A percentile compares a stretch with the other conserved stretches of the same genome.
phyloP scores from a whole-genome alignment of 2,329 filamentous ascomycete species.

The Sclerotinia borealis region DNA sequence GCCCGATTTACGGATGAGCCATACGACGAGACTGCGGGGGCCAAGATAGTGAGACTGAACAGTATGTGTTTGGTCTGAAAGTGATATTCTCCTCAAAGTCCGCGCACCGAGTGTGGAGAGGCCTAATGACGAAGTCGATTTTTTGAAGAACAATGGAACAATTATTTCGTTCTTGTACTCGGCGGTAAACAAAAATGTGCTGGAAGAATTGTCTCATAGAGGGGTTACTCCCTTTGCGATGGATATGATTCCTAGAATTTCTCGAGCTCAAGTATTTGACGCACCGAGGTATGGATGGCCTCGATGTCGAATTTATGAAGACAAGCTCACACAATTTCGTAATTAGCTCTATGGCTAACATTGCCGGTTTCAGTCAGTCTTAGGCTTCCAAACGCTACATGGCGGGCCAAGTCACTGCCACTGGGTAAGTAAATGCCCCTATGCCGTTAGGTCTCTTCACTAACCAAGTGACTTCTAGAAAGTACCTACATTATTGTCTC shows the following conservation, averaged over 20 bases:
- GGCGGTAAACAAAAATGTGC: slow-evolving; percentile 68
- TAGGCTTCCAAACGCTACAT: slow-evolving; percentile 87
- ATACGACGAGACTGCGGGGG: slow-evolving; percentile 73
- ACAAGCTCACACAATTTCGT: slow-evolving; percentile 1
- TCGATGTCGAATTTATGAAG: not conserved
- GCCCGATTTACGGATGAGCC: slow-evolving; percentile 74
- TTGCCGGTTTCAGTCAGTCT: slow-evolving; percentile 84
- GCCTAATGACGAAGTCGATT: slow-evolving; percentile 58
- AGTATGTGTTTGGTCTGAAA: slow-evolving; percentile 67
- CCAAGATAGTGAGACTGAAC: slow-evolving; percentile 63
- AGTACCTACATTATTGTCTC: slow-evolving; percentile 19
- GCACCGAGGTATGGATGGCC: slow-evolving; percentile 47
- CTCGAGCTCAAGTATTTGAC: slow-evolving; percentile 81
- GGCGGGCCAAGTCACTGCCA: slow-evolving; percentile 84
- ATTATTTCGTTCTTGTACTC: slow-evolving; percentile 81
- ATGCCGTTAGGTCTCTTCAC: not conserved
- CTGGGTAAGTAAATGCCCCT: slow-evolving; percentile 46
- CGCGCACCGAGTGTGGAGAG: slow-evolving; percentile 60
- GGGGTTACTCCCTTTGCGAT: slow-evolving; percentile 79
- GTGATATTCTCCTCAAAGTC: slow-evolving; percentile 80
- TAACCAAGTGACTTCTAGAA: slow-evolving; percentile 29
- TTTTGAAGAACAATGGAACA: slow-evolving; percentile 62
- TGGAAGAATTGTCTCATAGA: slow-evolving; percentile 64
- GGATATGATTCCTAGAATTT: slow-evolving; percentile 89
- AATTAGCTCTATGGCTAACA: slow-evolving; percentile 82